Conservation (phyloP, 208 protist species). For the Trypanosomatidae sp. region DNA sequence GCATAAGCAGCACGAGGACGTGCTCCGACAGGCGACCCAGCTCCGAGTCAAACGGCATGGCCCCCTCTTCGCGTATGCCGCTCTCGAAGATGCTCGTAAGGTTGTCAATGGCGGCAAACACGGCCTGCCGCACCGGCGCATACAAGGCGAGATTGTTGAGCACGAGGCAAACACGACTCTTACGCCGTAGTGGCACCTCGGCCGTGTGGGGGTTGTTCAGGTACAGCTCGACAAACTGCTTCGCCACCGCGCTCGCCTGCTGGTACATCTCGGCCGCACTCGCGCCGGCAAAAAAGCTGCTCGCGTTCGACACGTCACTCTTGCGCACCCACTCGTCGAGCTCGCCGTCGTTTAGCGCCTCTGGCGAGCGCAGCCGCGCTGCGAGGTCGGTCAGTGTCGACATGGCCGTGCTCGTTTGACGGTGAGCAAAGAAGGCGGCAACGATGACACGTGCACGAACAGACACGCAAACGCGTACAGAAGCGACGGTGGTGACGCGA, state of each 20-base stretch:
- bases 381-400: conserved; percentile 25
- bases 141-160: conserved; percentile 85
- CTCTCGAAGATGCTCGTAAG: conserved; percentile 80
- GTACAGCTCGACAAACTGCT: conserved; percentile 45
- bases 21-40: conserved; percentile 89
- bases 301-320: conserved; percentile 40
- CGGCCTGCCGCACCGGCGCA: conserved; percentile 32
- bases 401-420: no score
- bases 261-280: conserved; percentile 15
- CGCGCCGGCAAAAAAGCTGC: conserved; percentile 23
- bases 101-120: conserved; percentile 66
- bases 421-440: no score
- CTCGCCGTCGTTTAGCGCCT: conserved; percentile 21
- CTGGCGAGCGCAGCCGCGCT: conserved; percentile 23
- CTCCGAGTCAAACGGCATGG: conserved; percentile 81
- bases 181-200: conserved; percentile 62
- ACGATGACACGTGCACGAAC: no score
- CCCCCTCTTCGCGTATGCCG: conserved; percentile 67
- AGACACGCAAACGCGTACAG: no score
- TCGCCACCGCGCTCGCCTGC: conserved; percentile 15
- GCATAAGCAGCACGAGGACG: conserved; percentile 84
- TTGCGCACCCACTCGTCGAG: conserved; percentile 51
- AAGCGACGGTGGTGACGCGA: no score
- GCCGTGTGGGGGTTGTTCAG: conserved; percentile 63
- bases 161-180: conserved; percentile 77